phyloP scores from a whole-genome alignment of 768 basidiomycete genomes.

The Stropharia rugosoannulata region DNA sequence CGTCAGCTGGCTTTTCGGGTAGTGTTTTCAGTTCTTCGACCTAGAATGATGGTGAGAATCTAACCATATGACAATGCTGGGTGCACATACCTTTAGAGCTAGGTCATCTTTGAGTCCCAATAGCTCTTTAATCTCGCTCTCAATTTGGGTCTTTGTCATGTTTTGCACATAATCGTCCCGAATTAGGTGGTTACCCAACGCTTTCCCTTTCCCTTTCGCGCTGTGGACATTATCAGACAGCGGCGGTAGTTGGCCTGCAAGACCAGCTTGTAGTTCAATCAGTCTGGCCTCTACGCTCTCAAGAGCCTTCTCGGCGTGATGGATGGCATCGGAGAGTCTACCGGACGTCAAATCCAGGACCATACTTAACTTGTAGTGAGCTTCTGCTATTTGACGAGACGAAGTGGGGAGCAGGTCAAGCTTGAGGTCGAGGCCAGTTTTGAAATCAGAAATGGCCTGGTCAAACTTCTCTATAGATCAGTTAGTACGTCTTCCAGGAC shows the following conservation, averaged over 20 bases:
- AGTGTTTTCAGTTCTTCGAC: conserved; percentile 88
- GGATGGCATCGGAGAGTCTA: conserved; percentile 76
- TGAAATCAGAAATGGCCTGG: conserved; percentile 88
- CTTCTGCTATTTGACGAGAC: conserved; percentile 93
- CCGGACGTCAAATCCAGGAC: conserved; percentile 90
- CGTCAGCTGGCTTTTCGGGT: conserved; percentile 55
- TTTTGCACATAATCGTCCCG: conserved; percentile 56
- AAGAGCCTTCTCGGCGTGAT: conserved; percentile 77
- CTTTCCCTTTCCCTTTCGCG: conserved; percentile 74
- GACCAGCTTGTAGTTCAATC: conserved; percentile 50
- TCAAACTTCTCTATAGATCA: conserved; percentile 85
- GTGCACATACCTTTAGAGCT: conserved; percentile 65
- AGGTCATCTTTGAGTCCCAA: conserved; percentile 76
- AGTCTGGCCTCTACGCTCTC: conserved; percentile 75
- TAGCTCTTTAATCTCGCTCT: conserved; percentile 79
- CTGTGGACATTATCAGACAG: conserved; percentile 35
- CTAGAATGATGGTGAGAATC: conserved; percentile 34
- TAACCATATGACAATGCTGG: too few species aligned
- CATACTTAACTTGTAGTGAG: conserved; percentile 92
- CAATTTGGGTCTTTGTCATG: conserved; percentile 75
- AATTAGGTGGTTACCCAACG: conserved; percentile 39
- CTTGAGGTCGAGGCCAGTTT: conserved; percentile 74
- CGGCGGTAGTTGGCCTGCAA: conserved; percentile 37
- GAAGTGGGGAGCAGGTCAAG: conserved; percentile 71
- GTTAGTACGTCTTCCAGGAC: not conserved